Base-by-base conservation (phyloP, 257 asterid genomes). In the Solanum peruvianum region DNA sequence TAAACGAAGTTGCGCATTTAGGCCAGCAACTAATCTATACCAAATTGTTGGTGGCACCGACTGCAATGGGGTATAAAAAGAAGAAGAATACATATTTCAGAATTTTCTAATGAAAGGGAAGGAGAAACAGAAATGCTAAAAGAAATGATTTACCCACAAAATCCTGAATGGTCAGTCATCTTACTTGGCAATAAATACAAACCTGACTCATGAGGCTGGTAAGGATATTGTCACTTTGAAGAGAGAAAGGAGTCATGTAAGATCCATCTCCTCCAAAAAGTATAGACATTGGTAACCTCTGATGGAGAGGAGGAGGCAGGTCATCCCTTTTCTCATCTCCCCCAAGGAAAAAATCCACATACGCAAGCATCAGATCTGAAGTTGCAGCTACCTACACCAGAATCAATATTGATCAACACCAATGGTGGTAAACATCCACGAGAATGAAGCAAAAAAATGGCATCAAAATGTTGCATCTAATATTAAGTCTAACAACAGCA, bases 241-340 rank as follows among this genome's bases (percentile, higher is more conserved):
- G 93, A 86, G 92, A 94, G 92, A 96, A 96, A 84, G 99, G 99
- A 84, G 92, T 92, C 96, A 96, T 94, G 93, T 96, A 96, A 87
- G 97, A 94, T 85, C 99, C 99, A 91, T 96, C 94, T 92, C 99
- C 99, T 82, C 98, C 98, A 78, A 96, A 94, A 69, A 92, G 92
- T 89, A 96, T 56, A 86, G 94, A 94, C 92, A 96, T 87, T 20
- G 99, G 99, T 86, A 94, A 92, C 90, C 98, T 91, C 86, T 94
- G 98, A 90, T 87, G 94, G 87, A 96, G 98, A 86, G 88, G 91
- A 87, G 98, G 98, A 91, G 98, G 99, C 84, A 96, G 97, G 87
- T 94, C 98, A 87, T 84, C 92, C 86, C 98, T 92, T 88, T 96
- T 96, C 86, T 96, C 98, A 91, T 96, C 99, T 86, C 98, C 99